Evolutionary conservation across 352 stramenopile species (phyloP).

Genomic region (Globisporangium uncinulatum): DNA sequence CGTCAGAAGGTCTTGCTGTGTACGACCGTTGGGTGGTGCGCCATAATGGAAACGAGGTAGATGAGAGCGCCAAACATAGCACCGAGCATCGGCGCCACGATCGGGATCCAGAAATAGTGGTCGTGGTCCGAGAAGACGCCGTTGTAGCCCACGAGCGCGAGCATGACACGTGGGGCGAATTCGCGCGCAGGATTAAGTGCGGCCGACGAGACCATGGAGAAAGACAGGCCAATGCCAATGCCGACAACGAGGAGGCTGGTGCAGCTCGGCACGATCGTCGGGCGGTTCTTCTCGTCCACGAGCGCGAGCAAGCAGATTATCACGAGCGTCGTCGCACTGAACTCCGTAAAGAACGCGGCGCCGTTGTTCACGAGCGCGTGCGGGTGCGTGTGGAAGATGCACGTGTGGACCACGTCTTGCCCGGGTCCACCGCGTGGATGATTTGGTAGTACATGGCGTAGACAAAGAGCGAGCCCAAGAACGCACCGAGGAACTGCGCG

Average conservation of each 20-base stretch:
- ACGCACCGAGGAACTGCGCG: slow-evolving; percentile 21
- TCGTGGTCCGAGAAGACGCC: slow-evolving; percentile 20
- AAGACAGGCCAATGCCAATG: slow-evolving; percentile 30
- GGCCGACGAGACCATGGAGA: slow-evolving; percentile 21
- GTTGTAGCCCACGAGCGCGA: slow-evolving; percentile 19
- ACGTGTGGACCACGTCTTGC: slow-evolving; percentile 8
- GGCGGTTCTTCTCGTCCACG: slow-evolving; percentile 27
- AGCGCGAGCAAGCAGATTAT: slow-evolving; percentile 21
- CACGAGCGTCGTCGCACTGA: slow-evolving; percentile 19
- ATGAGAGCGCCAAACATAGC: slow-evolving; percentile 16
- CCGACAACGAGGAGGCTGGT: slow-evolving; percentile 18
- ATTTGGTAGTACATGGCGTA: slow-evolving; percentile 27
- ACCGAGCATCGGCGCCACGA: slow-evolving; percentile 24
- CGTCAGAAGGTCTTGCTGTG: slow-evolving; percentile 18
- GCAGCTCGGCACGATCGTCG: slow-evolving; percentile 17
- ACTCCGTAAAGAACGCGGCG: slow-evolving; percentile 25
- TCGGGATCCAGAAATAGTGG: slow-evolving; percentile 35
- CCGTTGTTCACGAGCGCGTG: slow-evolving; percentile 16
- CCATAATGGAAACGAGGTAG: slow-evolving; percentile 26
- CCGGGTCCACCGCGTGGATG: slow-evolving; percentile 18
- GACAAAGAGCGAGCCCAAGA: slow-evolving; percentile 22
- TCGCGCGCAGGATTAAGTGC: slow-evolving; percentile 38
- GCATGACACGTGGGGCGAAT: slow-evolving; percentile 28
- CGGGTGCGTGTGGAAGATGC: slow-evolving; percentile 32
- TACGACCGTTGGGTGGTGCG: slow-evolving; percentile 24